Evolutionary conservation across 2,329 filamentous ascomycete species (phyloP).

Genomic region (Calonectria hawksworthii): DNA sequence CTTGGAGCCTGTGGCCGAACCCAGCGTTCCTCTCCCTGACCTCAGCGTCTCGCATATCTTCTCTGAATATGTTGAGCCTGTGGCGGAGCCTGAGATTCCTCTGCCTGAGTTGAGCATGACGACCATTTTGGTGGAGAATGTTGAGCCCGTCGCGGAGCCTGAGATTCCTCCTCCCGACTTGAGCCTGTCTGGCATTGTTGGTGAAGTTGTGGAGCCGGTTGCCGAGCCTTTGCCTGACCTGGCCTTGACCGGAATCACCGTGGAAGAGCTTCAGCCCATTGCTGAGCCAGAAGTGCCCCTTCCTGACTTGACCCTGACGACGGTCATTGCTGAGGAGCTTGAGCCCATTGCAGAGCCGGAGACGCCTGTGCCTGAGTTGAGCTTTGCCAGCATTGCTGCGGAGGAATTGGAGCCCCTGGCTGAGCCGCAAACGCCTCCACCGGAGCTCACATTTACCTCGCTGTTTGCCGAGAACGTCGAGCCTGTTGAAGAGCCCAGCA

Average conservation of each 20-base stretch:
- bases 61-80: slow-evolving; percentile 46
- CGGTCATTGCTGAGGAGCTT: slow-evolving; percentile 50
- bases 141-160: slow-evolving; percentile 47
- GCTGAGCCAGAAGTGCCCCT: slow-evolving; percentile 42
- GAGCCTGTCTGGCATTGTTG: slow-evolving; percentile 44
- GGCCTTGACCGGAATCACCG: background rate
- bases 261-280: slow-evolving; percentile 37
- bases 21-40: slow-evolving; percentile 37
- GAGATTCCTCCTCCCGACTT: slow-evolving; percentile 40
- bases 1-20: slow-evolving; percentile 47
- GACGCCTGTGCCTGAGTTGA: slow-evolving; percentile 40
- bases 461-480: slow-evolving; percentile 30
- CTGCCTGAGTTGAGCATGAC: slow-evolving; percentile 46
- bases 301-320: slow-evolving; percentile 49
- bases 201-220: slow-evolving; percentile 42
- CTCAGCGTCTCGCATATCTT: slow-evolving; percentile 45
- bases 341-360: slow-evolving; percentile 44
- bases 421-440: background rate
- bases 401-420: slow-evolving; percentile 40
- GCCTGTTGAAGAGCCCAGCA: slow-evolving; percentile 3
- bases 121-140: slow-evolving; percentile 42
- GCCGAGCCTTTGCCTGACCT: slow-evolving; percentile 8
- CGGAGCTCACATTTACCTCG: background rate
- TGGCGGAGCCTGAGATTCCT: slow-evolving; percentile 43
- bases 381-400: slow-evolving; percentile 44